Conservation (phyloP, 257 asterid genomes). For the Ilex aquifolium region DNA sequence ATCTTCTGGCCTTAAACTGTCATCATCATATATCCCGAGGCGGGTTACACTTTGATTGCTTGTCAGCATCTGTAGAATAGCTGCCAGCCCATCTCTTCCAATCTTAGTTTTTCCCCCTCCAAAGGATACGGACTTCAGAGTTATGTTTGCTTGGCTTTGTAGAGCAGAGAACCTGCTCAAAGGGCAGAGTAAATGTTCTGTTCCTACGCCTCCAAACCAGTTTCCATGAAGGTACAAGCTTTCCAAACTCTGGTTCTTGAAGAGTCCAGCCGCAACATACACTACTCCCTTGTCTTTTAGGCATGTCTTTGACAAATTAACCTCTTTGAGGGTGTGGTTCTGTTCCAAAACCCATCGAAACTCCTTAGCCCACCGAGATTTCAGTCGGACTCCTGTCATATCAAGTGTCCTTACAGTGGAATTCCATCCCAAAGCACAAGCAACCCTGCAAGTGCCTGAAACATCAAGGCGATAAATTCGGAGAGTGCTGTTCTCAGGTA, state of each 20-base stretch:
- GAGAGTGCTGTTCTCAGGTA: conserved; percentile 47
- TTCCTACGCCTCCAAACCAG: conserved; percentile 53
- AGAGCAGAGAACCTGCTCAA: conserved; percentile 61
- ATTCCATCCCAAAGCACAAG: conserved; percentile 69
- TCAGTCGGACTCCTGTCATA: conserved; percentile 59
- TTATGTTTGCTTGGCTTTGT: conserved; percentile 67
- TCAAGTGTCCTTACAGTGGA: conserved; percentile 65
- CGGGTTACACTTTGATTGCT: conserved; percentile 49
- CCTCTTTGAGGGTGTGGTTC: conserved; percentile 59
- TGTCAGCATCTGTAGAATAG: conserved; percentile 56
- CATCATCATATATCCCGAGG: conserved; percentile 62
- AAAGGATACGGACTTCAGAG: conserved; percentile 47
- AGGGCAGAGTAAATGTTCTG: conserved; percentile 87
- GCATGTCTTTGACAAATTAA: conserved; percentile 49
- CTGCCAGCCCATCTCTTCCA: conserved; percentile 60
- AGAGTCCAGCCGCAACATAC: conserved; percentile 78
- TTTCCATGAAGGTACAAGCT: conserved; percentile 59
- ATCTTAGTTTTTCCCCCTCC: conserved; percentile 70
- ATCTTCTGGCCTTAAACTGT: conserved; percentile 43
- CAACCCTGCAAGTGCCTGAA: conserved; percentile 52
- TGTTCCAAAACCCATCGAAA: conserved; percentile 83
- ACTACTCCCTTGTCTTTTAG: conserved; percentile 67
- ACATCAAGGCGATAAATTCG: conserved; percentile 41
- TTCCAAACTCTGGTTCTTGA: conserved; percentile 60
- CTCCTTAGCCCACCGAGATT: conserved; percentile 75